These are phyloP conservation scores for Tricholoma terreum DNA, from an alignment of 768 basidiomycete genomes.

Conservation along the genomic window DNA sequence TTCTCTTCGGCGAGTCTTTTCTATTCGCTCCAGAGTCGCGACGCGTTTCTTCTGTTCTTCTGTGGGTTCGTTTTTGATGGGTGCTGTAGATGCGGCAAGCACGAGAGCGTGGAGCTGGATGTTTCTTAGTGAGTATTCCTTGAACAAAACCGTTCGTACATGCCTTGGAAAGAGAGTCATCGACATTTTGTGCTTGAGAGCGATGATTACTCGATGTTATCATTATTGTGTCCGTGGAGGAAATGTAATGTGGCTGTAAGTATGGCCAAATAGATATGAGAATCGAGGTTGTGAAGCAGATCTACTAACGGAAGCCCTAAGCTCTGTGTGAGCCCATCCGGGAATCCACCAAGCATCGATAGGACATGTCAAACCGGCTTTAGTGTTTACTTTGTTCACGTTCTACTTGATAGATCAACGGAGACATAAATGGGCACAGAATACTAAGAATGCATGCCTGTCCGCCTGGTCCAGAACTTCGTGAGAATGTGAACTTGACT, in stretches of 20 bases:
- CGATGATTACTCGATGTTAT: conserved; percentile 68
- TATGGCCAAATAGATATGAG: background rate
- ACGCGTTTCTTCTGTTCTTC: conserved; percentile 57
- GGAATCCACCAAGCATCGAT: conserved; percentile 67
- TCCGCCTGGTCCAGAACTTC: conserved; percentile 84
- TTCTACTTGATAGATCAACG: conserved; percentile 45
- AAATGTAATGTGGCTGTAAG: conserved; percentile 57
- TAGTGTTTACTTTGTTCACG: conserved; percentile 88
- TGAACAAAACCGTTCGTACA: background rate
- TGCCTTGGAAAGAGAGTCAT: conserved; percentile 70
- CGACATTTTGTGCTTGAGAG: conserved; percentile 75
- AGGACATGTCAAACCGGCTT: conserved; percentile 62
- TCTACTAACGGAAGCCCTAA: conserved; percentile 48
- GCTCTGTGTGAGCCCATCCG: conserved; percentile 49
- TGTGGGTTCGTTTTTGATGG: conserved; percentile 52
- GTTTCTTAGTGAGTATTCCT: background rate
- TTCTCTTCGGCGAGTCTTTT: conserved; percentile 43
- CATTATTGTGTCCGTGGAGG: conserved; percentile 66
- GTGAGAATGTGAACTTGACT: conserved; percentile 66
- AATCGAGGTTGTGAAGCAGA: background rate
- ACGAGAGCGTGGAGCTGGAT: conserved; percentile 54
- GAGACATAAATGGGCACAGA: background rate
- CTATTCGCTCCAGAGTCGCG: conserved; percentile 38
- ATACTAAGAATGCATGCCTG: conserved; percentile 46
- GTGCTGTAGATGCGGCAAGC: conserved; percentile 40